Conservation (phyloP, 202 grass and related monocot genomes). For the Digitaria exilis region DNA sequence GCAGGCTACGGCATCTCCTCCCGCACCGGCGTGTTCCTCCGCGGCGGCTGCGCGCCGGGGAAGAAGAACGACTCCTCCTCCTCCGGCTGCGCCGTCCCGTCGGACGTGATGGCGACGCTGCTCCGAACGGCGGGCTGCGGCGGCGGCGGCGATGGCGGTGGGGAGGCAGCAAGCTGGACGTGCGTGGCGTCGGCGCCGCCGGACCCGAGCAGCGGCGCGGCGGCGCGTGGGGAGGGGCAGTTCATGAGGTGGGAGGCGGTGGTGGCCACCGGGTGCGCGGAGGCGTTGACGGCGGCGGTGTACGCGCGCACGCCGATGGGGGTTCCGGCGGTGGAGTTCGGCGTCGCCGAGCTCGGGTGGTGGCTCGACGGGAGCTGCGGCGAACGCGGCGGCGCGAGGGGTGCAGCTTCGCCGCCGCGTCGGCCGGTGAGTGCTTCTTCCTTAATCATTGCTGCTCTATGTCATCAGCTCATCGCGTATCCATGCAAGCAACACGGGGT, state of each 20-base stretch:
- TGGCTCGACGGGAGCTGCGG: conserved; percentile 66
- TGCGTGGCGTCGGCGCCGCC: neutral
- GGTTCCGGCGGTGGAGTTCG: conserved; percentile 33
- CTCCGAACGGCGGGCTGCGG: neutral
- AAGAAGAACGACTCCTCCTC: rapidly evolving
- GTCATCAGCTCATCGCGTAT: neutral
- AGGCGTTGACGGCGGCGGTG: conserved; percentile 36
- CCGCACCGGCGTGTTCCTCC: conserved; percentile 48
- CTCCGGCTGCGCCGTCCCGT: conserved; percentile 44
- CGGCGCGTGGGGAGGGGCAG: rapidly evolving
- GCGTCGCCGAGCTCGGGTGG: conserved; percentile 55
- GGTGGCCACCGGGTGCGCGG: neutral
- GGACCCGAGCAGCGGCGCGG: neutral
- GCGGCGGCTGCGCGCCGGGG: neutral
- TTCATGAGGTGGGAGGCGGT: neutral
- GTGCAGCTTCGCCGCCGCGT: neutral
- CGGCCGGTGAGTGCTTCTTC: conserved; percentile 25
- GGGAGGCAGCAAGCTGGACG: neutral
- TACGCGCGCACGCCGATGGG: neutral
- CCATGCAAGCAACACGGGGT: neutral
- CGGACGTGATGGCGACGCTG: neutral
- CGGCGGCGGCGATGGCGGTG: neutral
- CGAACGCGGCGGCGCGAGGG: neutral
- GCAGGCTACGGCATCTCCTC: conserved; percentile 51
- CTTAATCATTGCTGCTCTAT: neutral